These are phyloP conservation scores for Arthrobotrys sphaeroides DNA, from an alignment of 2,329 filamentous ascomycete species.

Conservation along the genomic window DNA sequence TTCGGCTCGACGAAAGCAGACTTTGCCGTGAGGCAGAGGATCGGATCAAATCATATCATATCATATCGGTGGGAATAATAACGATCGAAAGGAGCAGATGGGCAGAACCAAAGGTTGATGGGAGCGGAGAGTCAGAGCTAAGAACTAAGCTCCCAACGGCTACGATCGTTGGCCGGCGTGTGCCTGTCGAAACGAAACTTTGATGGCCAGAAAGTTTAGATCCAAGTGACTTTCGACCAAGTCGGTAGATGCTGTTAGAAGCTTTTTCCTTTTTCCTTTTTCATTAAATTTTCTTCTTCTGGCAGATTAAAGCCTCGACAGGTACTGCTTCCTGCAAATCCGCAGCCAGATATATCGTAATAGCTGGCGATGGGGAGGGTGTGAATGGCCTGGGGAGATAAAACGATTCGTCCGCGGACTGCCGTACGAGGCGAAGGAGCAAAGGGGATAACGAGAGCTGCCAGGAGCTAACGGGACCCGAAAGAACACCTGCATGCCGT, in stretches of 20 bases:
- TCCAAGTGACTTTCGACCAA: constrained; percentile 4
- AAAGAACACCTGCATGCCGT: constrained; percentile 23
- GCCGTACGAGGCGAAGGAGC: neutral
- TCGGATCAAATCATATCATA: neutral
- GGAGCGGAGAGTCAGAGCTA: neutral
- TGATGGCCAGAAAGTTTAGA: constrained; percentile 13
- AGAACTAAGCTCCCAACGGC: constrained; percentile 3
- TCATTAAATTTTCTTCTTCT: neutral
- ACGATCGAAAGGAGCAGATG: neutral
- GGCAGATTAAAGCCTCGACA: neutral
- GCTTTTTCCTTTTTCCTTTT: neutral
- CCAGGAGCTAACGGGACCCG: neutral
- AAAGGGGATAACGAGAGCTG: neutral
- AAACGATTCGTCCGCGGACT: neutral
- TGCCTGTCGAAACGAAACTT: neutral
- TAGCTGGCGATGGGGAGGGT: neutral
- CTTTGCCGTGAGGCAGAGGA: neutral
- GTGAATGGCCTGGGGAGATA: neutral
- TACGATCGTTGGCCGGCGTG: neutral
- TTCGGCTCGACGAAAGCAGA: neutral
- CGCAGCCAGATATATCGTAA: constrained; percentile 4
- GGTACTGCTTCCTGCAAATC: constrained; percentile 5
- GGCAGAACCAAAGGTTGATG: neutral
- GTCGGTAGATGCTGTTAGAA: neutral
- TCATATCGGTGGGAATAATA: neutral